phyloP scores from a whole-genome alignment of 2,329 filamentous ascomycete species.

The Tolypocladium sp. region DNA sequence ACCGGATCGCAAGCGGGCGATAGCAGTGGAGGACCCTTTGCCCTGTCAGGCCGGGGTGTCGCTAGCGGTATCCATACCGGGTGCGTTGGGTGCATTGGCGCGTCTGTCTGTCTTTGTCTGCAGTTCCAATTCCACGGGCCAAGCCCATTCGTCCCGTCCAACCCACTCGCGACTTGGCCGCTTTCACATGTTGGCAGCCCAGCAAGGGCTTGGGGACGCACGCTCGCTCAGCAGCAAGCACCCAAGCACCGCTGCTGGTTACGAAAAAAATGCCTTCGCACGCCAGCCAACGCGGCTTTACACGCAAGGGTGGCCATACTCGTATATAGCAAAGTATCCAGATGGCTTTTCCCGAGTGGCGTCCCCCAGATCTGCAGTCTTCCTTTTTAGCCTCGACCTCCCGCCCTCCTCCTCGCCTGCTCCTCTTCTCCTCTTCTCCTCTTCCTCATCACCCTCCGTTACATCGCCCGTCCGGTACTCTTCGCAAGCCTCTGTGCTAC shows the following conservation, averaged over 20 bases:
- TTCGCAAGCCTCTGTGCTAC: neutral
- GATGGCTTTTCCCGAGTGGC: neutral
- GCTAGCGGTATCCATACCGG: neutral
- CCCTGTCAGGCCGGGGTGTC: neutral
- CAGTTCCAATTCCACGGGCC: neutral
- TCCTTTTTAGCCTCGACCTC: constrained; percentile 3
- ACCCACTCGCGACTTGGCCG: neutral
- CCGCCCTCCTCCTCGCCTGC: neutral
- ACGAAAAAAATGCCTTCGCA: neutral
- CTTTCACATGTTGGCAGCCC: neutral
- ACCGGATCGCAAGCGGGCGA: neutral
- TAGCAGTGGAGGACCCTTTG: neutral
- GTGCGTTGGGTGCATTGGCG: no score
- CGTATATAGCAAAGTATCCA: neutral
- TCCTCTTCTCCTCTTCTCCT: neutral
- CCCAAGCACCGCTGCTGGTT: no score
- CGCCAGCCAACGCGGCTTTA: neutral
- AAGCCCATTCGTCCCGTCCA: neutral
- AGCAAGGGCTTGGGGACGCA: no score
- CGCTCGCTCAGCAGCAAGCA: no score
- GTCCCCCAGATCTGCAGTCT: neutral
- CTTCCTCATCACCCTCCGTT: neutral
- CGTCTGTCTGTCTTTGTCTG: no score
- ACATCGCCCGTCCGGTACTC: neutral
- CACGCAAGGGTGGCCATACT: neutral